phyloP scores from a whole-genome alignment of 1,284 basidiomycete species.

The Ustilago tritici region DNA sequence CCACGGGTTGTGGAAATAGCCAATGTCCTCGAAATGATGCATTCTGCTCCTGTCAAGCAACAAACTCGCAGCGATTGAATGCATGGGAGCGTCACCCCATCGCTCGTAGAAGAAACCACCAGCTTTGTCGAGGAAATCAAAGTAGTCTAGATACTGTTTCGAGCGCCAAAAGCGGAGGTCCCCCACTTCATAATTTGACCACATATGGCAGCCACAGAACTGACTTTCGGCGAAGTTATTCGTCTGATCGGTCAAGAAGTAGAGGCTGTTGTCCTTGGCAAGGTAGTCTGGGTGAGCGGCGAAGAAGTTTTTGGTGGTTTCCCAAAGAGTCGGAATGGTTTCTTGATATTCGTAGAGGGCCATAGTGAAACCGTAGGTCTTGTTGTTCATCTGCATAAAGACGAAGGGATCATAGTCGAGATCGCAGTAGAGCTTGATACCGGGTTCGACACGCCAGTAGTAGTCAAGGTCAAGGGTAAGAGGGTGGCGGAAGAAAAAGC shows the following conservation, averaged over 20 bases:
- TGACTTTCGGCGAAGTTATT: conserved; percentile 73
- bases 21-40: conserved; percentile 64
- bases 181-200: conserved; percentile 78
- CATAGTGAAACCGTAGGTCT: conserved; percentile 80
- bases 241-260: conserved; percentile 80
- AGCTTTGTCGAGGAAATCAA: conserved; percentile 80
- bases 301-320: conserved; percentile 79
- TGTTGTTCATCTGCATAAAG: conserved; percentile 84
- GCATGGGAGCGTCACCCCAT: conserved; percentile 83
- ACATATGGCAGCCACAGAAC: conserved; percentile 82
- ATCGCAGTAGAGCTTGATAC: conserved; percentile 82
- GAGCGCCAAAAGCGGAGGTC: conserved; percentile 80
- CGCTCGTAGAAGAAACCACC: conserved; percentile 77
- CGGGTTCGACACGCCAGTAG: conserved; percentile 90
- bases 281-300: conserved; percentile 78
- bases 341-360: conserved; percentile 81
- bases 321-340: conserved; percentile 84
- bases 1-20: conserved; percentile 65
- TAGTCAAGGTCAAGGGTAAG: conserved; percentile 82
- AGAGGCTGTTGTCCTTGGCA: conserved; percentile 78
- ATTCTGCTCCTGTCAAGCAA: conserved; percentile 53
- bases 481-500: conserved; percentile 74
- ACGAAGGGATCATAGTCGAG: conserved; percentile 85
- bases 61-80: conserved; percentile 67
- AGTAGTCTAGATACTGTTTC: conserved; percentile 82